Evolutionary conservation across 441 rosid genomes (phyloP).

Genomic region (Adansonia gregorii): DNA sequence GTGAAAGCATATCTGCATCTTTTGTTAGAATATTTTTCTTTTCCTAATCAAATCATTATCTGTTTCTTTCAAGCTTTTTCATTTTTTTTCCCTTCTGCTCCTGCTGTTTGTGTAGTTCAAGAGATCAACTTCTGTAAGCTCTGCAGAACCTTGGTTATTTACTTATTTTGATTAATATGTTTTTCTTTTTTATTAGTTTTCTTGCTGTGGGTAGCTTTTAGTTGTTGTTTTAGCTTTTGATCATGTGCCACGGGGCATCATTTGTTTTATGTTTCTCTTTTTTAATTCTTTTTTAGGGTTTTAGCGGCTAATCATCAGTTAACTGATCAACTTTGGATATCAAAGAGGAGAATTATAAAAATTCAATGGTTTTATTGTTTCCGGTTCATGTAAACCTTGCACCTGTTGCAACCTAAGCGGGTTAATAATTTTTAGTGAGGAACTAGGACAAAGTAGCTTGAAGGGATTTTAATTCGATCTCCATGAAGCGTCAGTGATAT

Average conservation of each 20-base stretch:
- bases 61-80: not conserved
- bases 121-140: constrained; percentile 27
- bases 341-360: not conserved
- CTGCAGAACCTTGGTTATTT: not conserved
- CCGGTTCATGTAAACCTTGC: not conserved
- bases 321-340: constrained; percentile 12
- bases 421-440: not conserved
- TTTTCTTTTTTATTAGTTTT: not conserved
- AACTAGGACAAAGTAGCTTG: not conserved
- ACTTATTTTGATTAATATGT: not conserved
- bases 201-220: not conserved
- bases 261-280: not conserved
- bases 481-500: not conserved
- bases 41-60: not conserved
- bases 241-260: not conserved
- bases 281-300: not conserved
- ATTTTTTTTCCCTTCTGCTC: not conserved
- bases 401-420: constrained; percentile 7
- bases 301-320: constrained; percentile 18
- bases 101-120: not conserved
- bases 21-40: not conserved
- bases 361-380: not conserved
- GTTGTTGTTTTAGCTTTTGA: not conserved
- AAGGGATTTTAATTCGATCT: not conserved
- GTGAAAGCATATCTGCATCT: not conserved